Percentiles rank a stretch among this genome's conserved stretches.
These are phyloP conservation scores for Microstroma glucosiphilum DNA, from an alignment of 1,284 basidiomycete species.

Conservation along the genomic window DNA sequence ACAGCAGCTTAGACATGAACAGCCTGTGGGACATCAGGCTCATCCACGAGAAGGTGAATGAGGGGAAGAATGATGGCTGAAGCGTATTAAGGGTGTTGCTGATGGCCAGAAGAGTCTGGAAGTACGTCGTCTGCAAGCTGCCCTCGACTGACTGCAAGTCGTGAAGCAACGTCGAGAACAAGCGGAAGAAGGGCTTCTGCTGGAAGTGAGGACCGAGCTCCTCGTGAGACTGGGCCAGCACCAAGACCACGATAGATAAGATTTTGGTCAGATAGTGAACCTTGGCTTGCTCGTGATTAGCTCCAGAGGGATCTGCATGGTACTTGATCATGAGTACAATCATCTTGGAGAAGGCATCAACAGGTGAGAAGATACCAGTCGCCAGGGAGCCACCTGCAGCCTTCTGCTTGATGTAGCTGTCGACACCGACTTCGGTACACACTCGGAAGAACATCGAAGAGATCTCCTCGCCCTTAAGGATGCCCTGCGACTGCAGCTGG, in stretches of 20 bases:
- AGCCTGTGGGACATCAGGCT: constrained; percentile 88
- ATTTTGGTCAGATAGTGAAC: constrained; percentile 97
- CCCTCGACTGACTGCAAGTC: constrained; percentile 80
- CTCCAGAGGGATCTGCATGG: constrained; percentile 78
- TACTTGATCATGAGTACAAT: constrained; percentile 99
- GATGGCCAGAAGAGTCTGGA: constrained; percentile 75
- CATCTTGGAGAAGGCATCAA: constrained; percentile 90
- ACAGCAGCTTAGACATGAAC: constrained; percentile 93
- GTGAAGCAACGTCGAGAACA: constrained; percentile 92
- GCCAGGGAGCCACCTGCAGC: constrained; percentile 69
- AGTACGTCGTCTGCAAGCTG: constrained; percentile 74
- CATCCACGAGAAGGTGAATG: constrained; percentile 98
- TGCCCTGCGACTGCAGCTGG: constrained; percentile 89
- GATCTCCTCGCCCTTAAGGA: constrained; percentile 89
- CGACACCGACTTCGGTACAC: constrained; percentile 89
- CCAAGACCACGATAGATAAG: constrained; percentile 90
- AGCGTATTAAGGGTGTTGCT: constrained; percentile 93
- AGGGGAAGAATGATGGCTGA: constrained; percentile 93
- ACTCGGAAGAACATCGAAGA: constrained; percentile 98
- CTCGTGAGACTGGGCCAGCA: constrained; percentile 89
- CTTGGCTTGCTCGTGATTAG: constrained; percentile 86
- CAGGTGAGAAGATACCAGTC: constrained; percentile 70
- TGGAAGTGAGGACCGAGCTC: constrained; percentile 85
- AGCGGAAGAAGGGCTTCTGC: constrained; percentile 96
- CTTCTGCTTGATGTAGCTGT: constrained; percentile 80